Evolutionary conservation across 805 yeast species (phyloP).

Genomic region (Sugiyamaella marilandica): DNA sequence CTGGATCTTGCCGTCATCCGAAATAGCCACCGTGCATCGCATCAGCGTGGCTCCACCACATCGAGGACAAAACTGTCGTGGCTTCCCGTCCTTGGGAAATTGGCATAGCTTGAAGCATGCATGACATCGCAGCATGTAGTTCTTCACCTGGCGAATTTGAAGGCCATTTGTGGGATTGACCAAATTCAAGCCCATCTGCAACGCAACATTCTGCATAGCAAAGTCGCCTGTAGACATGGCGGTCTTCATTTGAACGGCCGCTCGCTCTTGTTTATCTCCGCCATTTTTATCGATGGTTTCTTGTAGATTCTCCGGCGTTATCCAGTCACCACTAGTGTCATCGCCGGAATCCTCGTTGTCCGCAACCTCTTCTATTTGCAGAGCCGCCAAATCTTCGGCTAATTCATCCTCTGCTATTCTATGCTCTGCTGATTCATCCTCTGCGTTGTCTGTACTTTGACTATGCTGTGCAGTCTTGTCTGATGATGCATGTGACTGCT

Average conservation of each 20-base stretch:
- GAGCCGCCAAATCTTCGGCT: not conserved
- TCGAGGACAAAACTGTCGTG: conserved; percentile 81
- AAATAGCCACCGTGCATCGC: conserved; percentile 86
- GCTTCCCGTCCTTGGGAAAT: conserved; percentile 63
- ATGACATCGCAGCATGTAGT: conserved; percentile 94
- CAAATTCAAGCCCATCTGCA: conserved; percentile 83
- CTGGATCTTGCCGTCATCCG: conserved; percentile 71
- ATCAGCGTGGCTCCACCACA: conserved; percentile 93
- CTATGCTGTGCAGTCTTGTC: not conserved
- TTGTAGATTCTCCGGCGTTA: conserved; percentile 77
- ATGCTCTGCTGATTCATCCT: not conserved
- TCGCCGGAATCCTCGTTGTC: conserved; percentile 36
- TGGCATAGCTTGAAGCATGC: conserved; percentile 89
- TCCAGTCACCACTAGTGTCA: conserved; percentile 87
- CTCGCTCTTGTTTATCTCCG: conserved; percentile 51
- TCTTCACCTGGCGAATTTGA: conserved; percentile 78
- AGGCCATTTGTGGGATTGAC: conserved; percentile 82
- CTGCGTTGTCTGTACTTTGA: conserved; percentile 1
- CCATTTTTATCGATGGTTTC: conserved; percentile 66
- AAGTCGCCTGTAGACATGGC: conserved; percentile 95
- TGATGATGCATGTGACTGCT: not conserved
- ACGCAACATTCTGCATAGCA: conserved; percentile 92
- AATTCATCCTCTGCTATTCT: not conserved
- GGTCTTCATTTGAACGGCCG: conserved; percentile 46
- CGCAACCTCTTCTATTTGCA: conserved; percentile 13